Conservation (phyloP, 2,329 filamentous ascomycete genomes). For the Fusarium agapanthi region DNA sequence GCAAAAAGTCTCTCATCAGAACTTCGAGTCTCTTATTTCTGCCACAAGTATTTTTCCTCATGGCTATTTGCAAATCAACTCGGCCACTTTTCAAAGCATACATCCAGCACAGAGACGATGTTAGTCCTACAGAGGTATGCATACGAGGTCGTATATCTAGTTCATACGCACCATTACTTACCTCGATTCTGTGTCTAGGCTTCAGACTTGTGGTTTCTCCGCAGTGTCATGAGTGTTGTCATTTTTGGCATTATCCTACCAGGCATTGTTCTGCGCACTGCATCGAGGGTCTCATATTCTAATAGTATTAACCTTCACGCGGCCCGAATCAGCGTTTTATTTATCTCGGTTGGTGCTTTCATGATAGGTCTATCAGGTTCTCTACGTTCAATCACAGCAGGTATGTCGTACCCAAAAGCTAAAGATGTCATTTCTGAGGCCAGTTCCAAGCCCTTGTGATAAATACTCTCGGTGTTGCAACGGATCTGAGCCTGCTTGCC, state of each 20-base stretch:
- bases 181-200: neutral
- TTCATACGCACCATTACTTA: neutral
- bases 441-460: neutral
- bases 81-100: neutral
- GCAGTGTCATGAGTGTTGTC: neutral
- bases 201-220: neutral
- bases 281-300: neutral
- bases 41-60: neutral
- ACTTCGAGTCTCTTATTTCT: accelerated
- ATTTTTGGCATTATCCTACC: neutral
- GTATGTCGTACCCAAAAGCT: neutral
- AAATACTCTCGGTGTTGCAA: neutral
- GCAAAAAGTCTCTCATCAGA: neutral
- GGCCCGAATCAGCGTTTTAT: neutral
- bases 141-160: too few species aligned
- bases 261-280: neutral
- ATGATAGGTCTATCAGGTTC: neutral
- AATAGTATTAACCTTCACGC: neutral
- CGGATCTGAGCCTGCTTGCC: neutral
- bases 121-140: neutral
- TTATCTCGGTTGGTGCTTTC: neutral
- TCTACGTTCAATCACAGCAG: neutral
- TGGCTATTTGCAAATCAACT: neutral
- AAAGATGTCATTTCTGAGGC: neutral
- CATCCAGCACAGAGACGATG: neutral